Percentiles rank a stretch among this genome's conserved stretches.
Evolutionary conservation across 1,284 basidiomycete genomes (phyloP).

Genomic region (Malassezia pachydermatis): DNA sequence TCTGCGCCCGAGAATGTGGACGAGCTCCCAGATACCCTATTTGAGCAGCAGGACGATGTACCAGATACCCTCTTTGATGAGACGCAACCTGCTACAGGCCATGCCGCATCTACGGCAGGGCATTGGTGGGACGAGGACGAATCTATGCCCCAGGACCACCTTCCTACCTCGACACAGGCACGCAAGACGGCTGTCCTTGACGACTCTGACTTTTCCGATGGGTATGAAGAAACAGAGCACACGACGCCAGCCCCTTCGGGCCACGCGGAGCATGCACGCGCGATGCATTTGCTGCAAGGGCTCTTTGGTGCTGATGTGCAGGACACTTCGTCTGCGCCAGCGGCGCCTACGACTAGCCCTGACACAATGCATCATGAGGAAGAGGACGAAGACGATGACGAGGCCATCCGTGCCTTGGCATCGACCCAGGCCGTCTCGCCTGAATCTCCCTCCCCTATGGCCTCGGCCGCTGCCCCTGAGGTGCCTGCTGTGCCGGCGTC

Average conservation of each 20-base stretch:
- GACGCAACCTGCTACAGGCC: background rate
- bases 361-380: constrained; percentile 51
- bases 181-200: constrained; percentile 4
- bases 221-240: constrained; percentile 28
- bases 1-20: too few species aligned
- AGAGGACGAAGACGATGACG: background rate
- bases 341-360: background rate
- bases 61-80: constrained; percentile 3
- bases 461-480: background rate
- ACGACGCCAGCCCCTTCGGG: background rate
- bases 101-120: background rate
- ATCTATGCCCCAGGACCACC: background rate
- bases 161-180: background rate
- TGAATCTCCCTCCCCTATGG: background rate
- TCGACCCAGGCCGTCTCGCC: background rate
- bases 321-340: background rate
- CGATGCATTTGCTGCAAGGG: constrained; percentile 22
- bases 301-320: constrained; percentile 51
- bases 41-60: constrained; percentile 6
- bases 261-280: constrained; percentile 4
- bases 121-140: constrained; percentile 10
- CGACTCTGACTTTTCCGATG: constrained; percentile 32
- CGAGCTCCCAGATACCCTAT: constrained; percentile 50
- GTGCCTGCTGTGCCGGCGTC: background rate
- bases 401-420: background rate